Percentiles rank a stretch among this genome's conserved stretches.
Conservation (phyloP, 2,329 filamentous ascomycete genomes). For the Phoma sp. region DNA sequence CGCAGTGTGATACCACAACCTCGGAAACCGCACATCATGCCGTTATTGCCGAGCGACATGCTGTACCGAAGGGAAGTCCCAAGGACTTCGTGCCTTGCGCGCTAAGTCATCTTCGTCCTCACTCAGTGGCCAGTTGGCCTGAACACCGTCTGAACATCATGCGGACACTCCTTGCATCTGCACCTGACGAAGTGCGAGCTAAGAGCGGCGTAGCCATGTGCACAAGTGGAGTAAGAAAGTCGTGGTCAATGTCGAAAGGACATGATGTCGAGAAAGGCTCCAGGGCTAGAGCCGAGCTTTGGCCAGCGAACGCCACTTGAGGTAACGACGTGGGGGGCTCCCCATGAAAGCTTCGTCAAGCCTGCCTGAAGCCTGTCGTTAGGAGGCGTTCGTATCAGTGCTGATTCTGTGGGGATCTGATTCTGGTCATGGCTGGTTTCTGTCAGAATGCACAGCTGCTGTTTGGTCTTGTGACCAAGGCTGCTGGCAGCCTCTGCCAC, state of each 20-base stretch:
- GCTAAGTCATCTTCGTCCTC: background rate
- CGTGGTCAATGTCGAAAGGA: constrained; percentile 6
- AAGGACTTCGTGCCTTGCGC: background rate
- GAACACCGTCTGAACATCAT: background rate
- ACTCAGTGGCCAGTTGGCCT: background rate
- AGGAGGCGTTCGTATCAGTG: constrained; percentile 1
- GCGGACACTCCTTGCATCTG: background rate
- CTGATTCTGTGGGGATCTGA: background rate
- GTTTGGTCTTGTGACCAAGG: constrained; percentile 11
- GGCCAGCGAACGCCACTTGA: constrained; percentile 28
- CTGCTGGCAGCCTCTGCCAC: constrained; percentile 34
- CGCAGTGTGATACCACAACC: constrained; percentile 28
- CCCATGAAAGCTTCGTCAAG: constrained; percentile 7
- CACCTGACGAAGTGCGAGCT: background rate
- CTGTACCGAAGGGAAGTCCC: background rate
- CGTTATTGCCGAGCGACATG: constrained; percentile 1
- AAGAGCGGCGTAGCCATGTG: background rate
- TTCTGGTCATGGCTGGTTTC: background rate
- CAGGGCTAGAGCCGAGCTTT: constrained; percentile 21
- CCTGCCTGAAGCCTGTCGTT: constrained; percentile 5
- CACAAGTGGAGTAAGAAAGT: constrained; percentile 4
- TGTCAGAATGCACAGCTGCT: background rate
- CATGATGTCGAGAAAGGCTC: constrained; percentile 28
- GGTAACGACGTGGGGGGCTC: constrained; percentile 36
- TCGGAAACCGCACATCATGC: background rate